These are phyloP conservation scores for Penicillium hordei DNA, from an alignment of 2,329 filamentous ascomycete genomes.

Conservation along the genomic window DNA sequence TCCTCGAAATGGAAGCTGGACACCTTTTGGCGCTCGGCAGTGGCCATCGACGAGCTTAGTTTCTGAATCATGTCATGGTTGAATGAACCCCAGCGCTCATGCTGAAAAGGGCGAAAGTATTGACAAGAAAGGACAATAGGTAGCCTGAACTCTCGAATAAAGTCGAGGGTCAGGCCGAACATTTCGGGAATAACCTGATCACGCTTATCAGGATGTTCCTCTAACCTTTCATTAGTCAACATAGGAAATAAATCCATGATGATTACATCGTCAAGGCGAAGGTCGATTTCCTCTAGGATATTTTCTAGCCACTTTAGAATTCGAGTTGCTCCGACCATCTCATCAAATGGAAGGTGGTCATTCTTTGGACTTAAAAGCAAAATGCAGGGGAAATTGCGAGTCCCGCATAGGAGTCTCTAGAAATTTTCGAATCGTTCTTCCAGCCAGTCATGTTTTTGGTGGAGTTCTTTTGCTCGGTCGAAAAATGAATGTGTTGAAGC, in stretches of 20 bases:
- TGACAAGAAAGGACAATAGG: not conserved
- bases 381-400: not conserved
- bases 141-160: not conserved
- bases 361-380: not conserved
- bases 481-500: not conserved
- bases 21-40: not conserved
- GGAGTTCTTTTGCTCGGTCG: not conserved
- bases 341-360: not conserved
- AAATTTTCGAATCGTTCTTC: not conserved
- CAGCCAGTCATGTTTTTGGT: not conserved
- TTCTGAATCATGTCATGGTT: not conserved
- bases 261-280: not conserved
- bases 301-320: not conserved
- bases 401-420: not conserved
- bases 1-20: not conserved
- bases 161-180: not conserved
- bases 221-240: not conserved
- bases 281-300: not conserved
- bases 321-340: not conserved
- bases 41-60: not conserved
- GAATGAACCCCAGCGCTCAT: not conserved
- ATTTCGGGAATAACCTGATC: not conserved
- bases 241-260: not conserved
- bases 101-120: not conserved
- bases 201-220: not conserved